phyloP scores from a whole-genome alignment of 768 basidiomycete species.

The Dioszegia hungarica region DNA sequence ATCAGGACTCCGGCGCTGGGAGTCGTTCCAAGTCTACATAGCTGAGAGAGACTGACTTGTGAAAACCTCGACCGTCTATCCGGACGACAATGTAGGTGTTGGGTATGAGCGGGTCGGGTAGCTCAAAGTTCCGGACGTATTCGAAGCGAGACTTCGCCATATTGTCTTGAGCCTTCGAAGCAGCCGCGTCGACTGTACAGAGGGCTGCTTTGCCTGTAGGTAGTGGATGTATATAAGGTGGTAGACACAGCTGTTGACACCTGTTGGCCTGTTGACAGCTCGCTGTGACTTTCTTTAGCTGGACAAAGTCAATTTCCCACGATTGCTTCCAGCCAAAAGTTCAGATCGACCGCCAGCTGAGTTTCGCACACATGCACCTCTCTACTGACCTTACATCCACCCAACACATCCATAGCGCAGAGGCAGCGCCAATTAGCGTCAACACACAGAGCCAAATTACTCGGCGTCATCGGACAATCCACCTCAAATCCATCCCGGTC shows the following conservation, averaged over 20 bases:
- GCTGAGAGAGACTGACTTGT: constrained; percentile 67
- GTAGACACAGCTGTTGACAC: no score
- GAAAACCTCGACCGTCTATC: constrained; percentile 89
- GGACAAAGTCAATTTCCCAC: neutral
- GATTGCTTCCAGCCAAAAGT: neutral
- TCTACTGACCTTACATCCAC: no score
- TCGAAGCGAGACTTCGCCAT: constrained; percentile 94
- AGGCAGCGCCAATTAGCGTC: neutral
- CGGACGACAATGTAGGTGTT: constrained; percentile 79
- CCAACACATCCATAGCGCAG: no score
- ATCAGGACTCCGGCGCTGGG: neutral
- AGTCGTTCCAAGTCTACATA: neutral
- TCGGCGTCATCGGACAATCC: neutral
- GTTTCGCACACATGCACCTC: no score
- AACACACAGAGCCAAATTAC: neutral
- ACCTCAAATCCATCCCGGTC: no score
- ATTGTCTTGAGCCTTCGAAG: no score
- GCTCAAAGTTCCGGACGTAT: constrained; percentile 84
- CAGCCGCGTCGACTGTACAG: no score
- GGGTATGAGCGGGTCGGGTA: constrained; percentile 77
- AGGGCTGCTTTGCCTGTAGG: no score
- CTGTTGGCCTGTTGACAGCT: no score
- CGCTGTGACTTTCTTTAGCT: neutral
- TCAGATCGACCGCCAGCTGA: neutral
- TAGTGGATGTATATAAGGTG: no score